phyloP scores from a whole-genome alignment of 2,329 filamentous ascomycete species.

The Neonectria faginata region DNA sequence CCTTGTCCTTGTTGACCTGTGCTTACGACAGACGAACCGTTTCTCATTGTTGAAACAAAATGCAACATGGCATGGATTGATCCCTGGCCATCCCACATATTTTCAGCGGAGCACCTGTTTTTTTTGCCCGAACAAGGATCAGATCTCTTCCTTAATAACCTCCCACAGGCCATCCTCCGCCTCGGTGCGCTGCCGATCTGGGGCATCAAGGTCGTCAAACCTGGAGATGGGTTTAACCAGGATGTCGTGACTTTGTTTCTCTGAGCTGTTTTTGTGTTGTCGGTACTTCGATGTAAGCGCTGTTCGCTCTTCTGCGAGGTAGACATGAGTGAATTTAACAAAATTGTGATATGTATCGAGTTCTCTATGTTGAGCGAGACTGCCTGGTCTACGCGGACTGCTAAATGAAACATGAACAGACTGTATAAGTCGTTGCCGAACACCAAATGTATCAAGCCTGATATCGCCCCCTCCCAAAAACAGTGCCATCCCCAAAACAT shows the following conservation, averaged over 20 bases:
- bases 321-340: neutral
- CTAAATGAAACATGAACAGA: neutral
- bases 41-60: neutral
- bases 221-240: neutral
- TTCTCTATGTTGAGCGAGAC: neutral
- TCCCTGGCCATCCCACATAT: neutral
- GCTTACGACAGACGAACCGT: neutral
- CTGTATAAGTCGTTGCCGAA: slow-evolving; percentile 9
- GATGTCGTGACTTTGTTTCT: neutral
- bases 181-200: neutral
- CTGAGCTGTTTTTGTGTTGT: neutral
- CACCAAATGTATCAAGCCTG: slow-evolving; percentile 21
- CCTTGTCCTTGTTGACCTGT: neutral
- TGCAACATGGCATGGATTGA: neutral
- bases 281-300: neutral
- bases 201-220: neutral
- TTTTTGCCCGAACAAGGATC: neutral
- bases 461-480: slow-evolving; percentile 18
- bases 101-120: neutral
- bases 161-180: neutral
- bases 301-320: too few relatives aligned
- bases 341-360: neutral
- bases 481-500: neutral
- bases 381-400: neutral
- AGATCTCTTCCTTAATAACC: neutral